Percentiles rank a stretch among this genome's conserved stretches.
These are phyloP conservation scores for Pseudocohnilembus persalinus DNA, from an alignment of 169 alveolate genomes.

Conservation along the genomic window DNA sequence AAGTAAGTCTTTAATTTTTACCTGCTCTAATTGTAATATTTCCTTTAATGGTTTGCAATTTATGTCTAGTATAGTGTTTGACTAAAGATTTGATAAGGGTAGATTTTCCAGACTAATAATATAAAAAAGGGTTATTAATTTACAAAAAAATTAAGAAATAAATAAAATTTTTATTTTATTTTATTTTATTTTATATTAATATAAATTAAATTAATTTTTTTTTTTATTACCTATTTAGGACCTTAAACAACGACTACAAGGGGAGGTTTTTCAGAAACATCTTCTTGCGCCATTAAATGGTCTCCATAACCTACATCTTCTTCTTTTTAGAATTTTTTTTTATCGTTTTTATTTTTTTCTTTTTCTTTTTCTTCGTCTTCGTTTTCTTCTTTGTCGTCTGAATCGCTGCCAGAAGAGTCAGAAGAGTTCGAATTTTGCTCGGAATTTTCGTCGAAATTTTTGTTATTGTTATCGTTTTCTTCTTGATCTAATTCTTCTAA, in stretches of 20 bases:
- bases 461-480: no score
- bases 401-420: neutral
- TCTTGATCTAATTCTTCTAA: neutral
- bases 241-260: slow-evolving; percentile 93
- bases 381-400: neutral
- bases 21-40: slow-evolving; percentile 96
- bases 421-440: neutral
- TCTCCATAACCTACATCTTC: slow-evolving; percentile 19
- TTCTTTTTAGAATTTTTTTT: neutral
- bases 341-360: slow-evolving; percentile 2
- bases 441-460: neutral
- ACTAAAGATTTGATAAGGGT: slow-evolving; percentile 97
- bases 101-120: slow-evolving; percentile 90
- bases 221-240: slow-evolving; percentile 75
- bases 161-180: slow-evolving; percentile 2
- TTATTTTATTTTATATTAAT: neutral
- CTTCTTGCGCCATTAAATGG: slow-evolving; percentile 5
- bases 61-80: slow-evolving; percentile 93
- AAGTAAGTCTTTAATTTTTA: slow-evolving; percentile 93
- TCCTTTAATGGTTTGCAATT: slow-evolving; percentile 76
- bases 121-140: neutral
- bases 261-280: slow-evolving; percentile 61
- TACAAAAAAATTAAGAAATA: no score
- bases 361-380: slow-evolving; percentile 16
- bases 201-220: neutral